A percentile compares a stretch with the other conserved stretches of the same genome.
Conservation (phyloP, 2,329 filamentous ascomycete genomes). For the Colletotrichum shisoi region DNA sequence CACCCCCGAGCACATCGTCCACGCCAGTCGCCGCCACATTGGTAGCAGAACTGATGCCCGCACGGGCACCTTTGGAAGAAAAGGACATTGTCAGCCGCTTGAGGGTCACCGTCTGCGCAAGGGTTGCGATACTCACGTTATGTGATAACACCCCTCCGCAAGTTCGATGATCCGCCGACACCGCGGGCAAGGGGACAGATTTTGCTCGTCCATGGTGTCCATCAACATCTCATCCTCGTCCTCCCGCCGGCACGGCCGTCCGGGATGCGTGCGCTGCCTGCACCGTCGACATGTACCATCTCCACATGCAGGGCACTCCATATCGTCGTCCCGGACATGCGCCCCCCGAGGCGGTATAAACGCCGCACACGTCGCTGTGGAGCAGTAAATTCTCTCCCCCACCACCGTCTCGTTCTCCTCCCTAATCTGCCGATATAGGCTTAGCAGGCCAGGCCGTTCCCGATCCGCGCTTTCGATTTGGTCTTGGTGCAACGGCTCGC, state of each 20-base stretch:
- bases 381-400: slow-evolving; percentile 33
- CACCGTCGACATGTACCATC: slow-evolving; percentile 35
- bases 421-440: slow-evolving; percentile 29
- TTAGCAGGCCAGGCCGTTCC: slow-evolving; percentile 18
- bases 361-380: slow-evolving; percentile 32
- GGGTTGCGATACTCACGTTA: slow-evolving; percentile 58
- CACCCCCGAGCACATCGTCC: slow-evolving; percentile 11
- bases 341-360: slow-evolving; percentile 34
- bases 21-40: slow-evolving; percentile 30
- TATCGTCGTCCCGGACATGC: slow-evolving; percentile 10
- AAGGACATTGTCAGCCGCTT: neutral
- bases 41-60: slow-evolving; percentile 37
- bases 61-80: slow-evolving; percentile 31
- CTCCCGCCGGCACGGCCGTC: slow-evolving; percentile 36
- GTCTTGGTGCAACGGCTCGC: slow-evolving; percentile 30
- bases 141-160: slow-evolving; percentile 71
- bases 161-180: slow-evolving; percentile 67
- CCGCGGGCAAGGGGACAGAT: slow-evolving; percentile 64
- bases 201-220: slow-evolving; percentile 58
- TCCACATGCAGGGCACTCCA: slow-evolving; percentile 34
- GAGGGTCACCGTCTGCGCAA: neutral
- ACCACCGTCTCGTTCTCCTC: slow-evolving; percentile 33
- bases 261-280: slow-evolving; percentile 28
- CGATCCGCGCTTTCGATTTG: slow-evolving; percentile 25
- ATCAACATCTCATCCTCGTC: slow-evolving; percentile 45